These are phyloP conservation scores for Stemphylium vesicarium DNA, from an alignment of 2,329 filamentous ascomycete genomes.

Conservation along the genomic window DNA sequence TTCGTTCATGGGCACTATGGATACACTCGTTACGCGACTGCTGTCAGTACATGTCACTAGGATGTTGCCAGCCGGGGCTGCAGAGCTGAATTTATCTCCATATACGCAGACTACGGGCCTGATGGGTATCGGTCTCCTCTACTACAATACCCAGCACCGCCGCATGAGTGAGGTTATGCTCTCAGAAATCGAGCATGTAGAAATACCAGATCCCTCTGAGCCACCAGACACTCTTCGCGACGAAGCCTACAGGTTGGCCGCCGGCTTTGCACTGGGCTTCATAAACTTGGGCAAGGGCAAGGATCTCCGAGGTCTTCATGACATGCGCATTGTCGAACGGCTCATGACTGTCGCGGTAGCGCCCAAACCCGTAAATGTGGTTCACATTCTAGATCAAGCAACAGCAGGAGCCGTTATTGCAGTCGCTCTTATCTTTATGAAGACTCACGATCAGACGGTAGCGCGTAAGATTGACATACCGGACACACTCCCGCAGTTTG, in stretches of 20 bases:
- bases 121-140: constrained; percentile 94
- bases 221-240: constrained; percentile 81
- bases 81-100: constrained; percentile 90
- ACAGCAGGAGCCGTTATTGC: constrained; percentile 93
- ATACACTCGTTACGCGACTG: constrained; percentile 89
- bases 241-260: constrained; percentile 94
- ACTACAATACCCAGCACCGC: constrained; percentile 93
- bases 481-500: constrained; percentile 87
- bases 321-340: constrained; percentile 91
- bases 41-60: constrained; percentile 95
- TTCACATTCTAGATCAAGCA: constrained; percentile 91
- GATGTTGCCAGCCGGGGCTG: constrained; percentile 89
- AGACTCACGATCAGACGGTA: constrained; percentile 85
- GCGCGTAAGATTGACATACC: constrained; percentile 93
- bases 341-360: constrained; percentile 84
- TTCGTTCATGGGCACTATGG: constrained; percentile 96
- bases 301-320: constrained; percentile 85
- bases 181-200: constrained; percentile 90
- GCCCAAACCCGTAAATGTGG: constrained; percentile 87
- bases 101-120: constrained; percentile 94
- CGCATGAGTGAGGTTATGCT: constrained; percentile 99
- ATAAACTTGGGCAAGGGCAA: constrained; percentile 94
- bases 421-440: constrained; percentile 93
- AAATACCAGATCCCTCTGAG: constrained; percentile 72
- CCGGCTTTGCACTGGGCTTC: constrained; percentile 89